These are phyloP conservation scores for Volvox reticuliferus DNA, from an alignment of 139 green algal genomes.

Conservation along the genomic window DNA sequence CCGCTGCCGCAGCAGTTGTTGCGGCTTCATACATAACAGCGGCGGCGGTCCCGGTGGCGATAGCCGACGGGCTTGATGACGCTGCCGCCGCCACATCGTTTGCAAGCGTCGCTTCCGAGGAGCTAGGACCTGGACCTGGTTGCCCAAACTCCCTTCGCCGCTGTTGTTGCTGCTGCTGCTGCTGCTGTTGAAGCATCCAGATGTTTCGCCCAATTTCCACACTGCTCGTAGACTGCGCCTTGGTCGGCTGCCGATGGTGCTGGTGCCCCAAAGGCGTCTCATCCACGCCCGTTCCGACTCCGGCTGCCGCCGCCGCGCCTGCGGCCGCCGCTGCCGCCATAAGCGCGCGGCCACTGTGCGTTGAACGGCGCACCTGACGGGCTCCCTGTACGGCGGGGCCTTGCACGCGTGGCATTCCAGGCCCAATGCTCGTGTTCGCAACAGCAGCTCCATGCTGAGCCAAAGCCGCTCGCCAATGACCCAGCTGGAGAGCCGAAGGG, in stretches of 20 bases:
- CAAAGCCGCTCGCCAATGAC: slow-evolving; percentile 2
- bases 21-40: neutral
- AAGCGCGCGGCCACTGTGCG: slow-evolving; percentile 9
- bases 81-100: neutral
- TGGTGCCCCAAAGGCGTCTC: neutral
- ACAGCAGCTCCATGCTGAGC: neutral
- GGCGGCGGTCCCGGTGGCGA: neutral
- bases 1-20: neutral
- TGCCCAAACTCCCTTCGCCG: neutral
- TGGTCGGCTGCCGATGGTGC: neutral
- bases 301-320: neutral
- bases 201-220: neutral
- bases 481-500: neutral
- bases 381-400: neutral
- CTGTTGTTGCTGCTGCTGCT: neutral
- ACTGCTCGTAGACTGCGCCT: neutral
- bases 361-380: neutral
- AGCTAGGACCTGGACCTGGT: too few species aligned
- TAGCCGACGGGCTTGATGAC: neutral
- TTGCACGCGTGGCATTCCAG: neutral
- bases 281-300: neutral
- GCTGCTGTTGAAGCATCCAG: neutral
- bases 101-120: neutral
- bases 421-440: neutral
- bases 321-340: slow-evolving; percentile 19